Base-by-base conservation (phyloP, 352 stramenopile species). In the Blastocystis sp. region DNA sequence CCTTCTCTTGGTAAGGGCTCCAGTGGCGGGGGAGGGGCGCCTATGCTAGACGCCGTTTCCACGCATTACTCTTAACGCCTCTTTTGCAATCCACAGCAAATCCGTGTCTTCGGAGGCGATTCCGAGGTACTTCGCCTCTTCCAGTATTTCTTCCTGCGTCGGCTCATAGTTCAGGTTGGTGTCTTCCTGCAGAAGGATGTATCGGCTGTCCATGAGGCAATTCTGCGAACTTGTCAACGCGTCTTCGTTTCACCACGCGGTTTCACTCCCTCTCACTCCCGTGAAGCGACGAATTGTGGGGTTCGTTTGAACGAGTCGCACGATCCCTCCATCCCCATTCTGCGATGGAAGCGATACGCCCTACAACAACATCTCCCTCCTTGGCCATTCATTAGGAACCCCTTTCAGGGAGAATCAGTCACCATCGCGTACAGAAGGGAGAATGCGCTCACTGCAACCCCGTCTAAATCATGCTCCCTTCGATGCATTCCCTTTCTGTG, bases 121-220 rank as follows among this genome's bases (percentile, higher is more conserved):
- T 45, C 74, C 74, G 13, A 85, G 45, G 31, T 69, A 85, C 24
- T 51, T 39, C 3, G 74, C 74, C 39, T 85, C 74, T 69, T 67
- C 74, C 31, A 12, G n/a, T 6, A 85, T 45, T 41, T 85, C 74
- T 50, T 85, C 74, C n/a, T 67, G 10, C 2, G 74, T 85, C 13
- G 74, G 74, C 29, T 85, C 74, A n/a, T 85, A 85, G 13, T 85
- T 59, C n/a, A 39, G 16, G 16, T 50, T 69, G 13, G 31, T 62
- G 16, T 85, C 74, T 39, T 81, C 70, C 60, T 85, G 41, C 10
- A 85, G 45, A 24, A 85, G 29, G n/a, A 85, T 70, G 61, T 85
- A 85, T 50, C 41, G 12, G 41, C 29, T 85, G 37, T 85, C 60
- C 74, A 85, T 85, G 59, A 63, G 31, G 33, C 12, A 71, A 13